Evolutionary conservation across 2,329 filamentous ascomycete genomes (phyloP).

Genomic region (Ilyonectria robusta): DNA sequence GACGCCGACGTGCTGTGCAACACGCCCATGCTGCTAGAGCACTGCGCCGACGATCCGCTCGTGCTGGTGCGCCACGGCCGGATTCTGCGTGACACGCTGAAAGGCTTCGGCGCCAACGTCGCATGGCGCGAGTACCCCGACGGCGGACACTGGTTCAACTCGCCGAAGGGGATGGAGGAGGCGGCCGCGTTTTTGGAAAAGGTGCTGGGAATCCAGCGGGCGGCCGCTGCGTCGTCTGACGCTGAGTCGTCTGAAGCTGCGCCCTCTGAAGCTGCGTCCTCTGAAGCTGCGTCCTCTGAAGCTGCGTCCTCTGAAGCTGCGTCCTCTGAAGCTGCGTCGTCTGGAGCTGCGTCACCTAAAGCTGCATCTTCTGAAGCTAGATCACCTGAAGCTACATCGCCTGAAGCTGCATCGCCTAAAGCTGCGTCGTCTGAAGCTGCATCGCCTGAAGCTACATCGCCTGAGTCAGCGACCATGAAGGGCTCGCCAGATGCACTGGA

Average conservation of each 20-base stretch:
- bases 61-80: conserved; percentile 56
- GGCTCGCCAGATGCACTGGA: neutral
- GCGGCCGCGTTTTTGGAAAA: conserved; percentile 52
- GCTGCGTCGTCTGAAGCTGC: too few relatives aligned
- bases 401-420: neutral
- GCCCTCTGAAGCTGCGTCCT: too few relatives aligned
- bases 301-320: too few relatives aligned
- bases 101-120: conserved; percentile 55
- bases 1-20: conserved; percentile 51
- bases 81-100: conserved; percentile 52
- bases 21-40: conserved; percentile 61
- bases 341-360: too few relatives aligned
- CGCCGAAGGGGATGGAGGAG: conserved; percentile 60
- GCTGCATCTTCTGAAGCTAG: too few relatives aligned
- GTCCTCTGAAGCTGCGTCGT: too few relatives aligned
- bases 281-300: too few relatives aligned
- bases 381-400: too few relatives aligned
- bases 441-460: too few relatives aligned
- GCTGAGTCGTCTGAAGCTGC: too few relatives aligned
- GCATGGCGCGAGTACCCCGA: conserved; percentile 58
- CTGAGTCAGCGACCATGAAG: neutral
- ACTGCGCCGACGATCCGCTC: conserved; percentile 59
- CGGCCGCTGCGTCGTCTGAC: neutral
- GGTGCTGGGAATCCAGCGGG: conserved; percentile 5
- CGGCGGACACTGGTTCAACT: conserved; percentile 62